phyloP scores from a whole-genome alignment of 306 rosid genomes.

The Cucumis cinereus region DNA sequence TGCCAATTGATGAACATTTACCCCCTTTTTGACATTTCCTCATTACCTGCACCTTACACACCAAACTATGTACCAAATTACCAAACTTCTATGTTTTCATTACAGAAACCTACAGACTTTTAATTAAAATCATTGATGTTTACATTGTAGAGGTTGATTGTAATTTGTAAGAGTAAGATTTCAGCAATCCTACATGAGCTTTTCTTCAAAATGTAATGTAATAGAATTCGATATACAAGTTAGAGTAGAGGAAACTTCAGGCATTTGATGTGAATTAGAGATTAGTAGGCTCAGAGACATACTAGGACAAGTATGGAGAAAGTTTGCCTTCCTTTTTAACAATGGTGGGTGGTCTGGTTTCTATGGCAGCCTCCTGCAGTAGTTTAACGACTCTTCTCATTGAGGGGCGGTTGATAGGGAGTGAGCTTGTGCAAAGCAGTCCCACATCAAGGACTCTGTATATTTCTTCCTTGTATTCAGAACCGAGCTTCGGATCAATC shows the following conservation, averaged over 20 bases:
- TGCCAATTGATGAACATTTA: background rate
- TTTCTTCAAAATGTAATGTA: background rate
- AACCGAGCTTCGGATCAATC: constrained; percentile 36
- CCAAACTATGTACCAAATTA: background rate
- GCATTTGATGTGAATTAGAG: constrained; percentile 13
- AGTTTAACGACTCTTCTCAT: constrained; percentile 63
- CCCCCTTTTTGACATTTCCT: background rate
- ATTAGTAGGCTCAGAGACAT: constrained; percentile 17
- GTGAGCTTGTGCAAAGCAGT: constrained; percentile 39
- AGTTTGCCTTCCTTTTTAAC: constrained; percentile 25
- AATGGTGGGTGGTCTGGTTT: constrained; percentile 22
- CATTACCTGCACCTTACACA: background rate
- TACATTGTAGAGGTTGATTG: background rate
- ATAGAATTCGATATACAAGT: background rate
- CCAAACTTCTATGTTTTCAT: background rate
- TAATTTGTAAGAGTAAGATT: background rate
- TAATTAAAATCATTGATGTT: background rate
- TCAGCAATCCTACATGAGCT: background rate
- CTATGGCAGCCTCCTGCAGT: constrained; percentile 36
- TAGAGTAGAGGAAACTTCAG: background rate
- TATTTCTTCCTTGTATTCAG: constrained; percentile 35
- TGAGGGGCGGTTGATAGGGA: constrained; percentile 59
- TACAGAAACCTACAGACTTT: background rate
- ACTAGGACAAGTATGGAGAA: constrained; percentile 52
- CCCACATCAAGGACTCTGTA: constrained; percentile 36